phyloP scores from a whole-genome alignment of 441 rosid genomes.

The Erodium moschatum region DNA sequence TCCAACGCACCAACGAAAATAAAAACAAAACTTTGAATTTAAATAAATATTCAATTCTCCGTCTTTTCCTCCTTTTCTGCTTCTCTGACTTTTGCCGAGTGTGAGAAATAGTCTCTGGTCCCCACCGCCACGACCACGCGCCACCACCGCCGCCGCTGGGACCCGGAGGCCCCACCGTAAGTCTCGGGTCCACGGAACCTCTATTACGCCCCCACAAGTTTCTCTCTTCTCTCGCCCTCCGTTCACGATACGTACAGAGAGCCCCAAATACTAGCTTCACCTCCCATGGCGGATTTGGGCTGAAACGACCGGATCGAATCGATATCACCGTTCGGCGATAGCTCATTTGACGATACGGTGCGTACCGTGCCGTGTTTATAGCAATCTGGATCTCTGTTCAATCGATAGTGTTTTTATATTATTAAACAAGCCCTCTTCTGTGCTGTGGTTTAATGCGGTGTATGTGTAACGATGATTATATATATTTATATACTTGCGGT shows the following conservation, averaged over 20 bases:
- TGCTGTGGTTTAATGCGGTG: constrained; percentile 9
- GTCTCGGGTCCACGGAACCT: no score
- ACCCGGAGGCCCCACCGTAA: no score
- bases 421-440: background rate
- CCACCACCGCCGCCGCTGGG: no score
- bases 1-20: background rate
- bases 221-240: no score
- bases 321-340: background rate
- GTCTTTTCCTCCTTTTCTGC: background rate
- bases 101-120: no score
- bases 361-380: background rate
- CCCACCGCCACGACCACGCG: no score
- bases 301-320: background rate
- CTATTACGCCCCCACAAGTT: no score
- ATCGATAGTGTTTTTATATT: background rate
- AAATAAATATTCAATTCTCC: background rate
- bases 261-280: background rate
- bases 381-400: constrained; percentile 14
- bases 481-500: constrained; percentile 20
- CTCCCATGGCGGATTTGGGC: background rate
- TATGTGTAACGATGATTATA: background rate
- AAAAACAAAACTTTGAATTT: background rate
- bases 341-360: background rate
- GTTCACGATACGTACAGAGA: no score
- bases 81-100: no score